Conservation (phyloP, 352 stramenopile genomes). For the Phytophthora hibernalis region DNA sequence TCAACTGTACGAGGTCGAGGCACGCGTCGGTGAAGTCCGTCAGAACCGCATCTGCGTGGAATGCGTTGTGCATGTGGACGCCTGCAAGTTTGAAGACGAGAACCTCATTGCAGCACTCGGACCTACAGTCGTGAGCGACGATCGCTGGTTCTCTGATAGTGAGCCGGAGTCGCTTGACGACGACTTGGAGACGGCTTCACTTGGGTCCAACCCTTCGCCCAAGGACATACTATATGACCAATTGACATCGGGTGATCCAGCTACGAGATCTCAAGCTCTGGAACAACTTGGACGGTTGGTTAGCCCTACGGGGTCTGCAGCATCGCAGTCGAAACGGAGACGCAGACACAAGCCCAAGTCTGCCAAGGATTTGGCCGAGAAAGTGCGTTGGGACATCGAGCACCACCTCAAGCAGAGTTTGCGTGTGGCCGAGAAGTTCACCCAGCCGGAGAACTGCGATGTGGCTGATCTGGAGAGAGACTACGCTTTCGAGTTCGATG, state of each 20-base stretch:
- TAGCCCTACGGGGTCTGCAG: conserved; percentile 1
- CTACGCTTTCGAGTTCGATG: conserved; percentile 46
- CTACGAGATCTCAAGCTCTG: conserved; percentile 35
- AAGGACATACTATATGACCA: conserved; percentile 22
- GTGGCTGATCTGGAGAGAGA: conserved; percentile 39
- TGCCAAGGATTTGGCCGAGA: conserved; percentile 24
- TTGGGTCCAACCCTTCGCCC: conserved; percentile 10
- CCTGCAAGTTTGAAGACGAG: conserved; percentile 56
- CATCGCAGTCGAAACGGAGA: conserved; percentile 2
- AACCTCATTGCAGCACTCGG: conserved; percentile 50
- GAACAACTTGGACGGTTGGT: conserved; percentile 41
- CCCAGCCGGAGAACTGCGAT: conserved; percentile 13
- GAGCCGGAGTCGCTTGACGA: conserved; percentile 18
- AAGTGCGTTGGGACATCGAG: conserved; percentile 37
- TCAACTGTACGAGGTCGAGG: conserved; percentile 53
- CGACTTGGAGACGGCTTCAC: conserved; percentile 21
- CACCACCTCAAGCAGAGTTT: conserved; percentile 43
- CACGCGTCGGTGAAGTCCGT: conserved; percentile 43
- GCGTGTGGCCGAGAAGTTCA: conserved; percentile 30
- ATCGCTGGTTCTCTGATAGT: conserved; percentile 32
- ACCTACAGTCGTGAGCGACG: conserved; percentile 45
- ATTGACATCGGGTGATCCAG: conserved; percentile 41
- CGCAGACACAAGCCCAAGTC: conserved; percentile 4
- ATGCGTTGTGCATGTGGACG: conserved; percentile 55
- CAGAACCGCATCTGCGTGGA: conserved; percentile 55